These are phyloP conservation scores for Graphiopsis chlorocephala DNA, from an alignment of 2,329 filamentous ascomycete species.

Conservation along the genomic window DNA sequence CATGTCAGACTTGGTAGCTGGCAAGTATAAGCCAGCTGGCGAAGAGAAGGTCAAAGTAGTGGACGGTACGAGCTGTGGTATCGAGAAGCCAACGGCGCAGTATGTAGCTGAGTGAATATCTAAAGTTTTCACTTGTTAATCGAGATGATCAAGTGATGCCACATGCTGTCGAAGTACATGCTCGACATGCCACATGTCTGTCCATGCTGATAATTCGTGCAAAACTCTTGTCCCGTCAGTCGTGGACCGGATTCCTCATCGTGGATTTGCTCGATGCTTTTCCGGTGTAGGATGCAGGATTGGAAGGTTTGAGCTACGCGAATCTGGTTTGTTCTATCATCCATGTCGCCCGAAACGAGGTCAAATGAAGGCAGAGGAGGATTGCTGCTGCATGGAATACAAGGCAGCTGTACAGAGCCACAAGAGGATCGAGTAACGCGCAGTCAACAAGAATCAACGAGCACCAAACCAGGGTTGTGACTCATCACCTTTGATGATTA, in stretches of 20 bases:
- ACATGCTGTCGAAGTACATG: background rate
- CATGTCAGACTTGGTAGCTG: conserved; percentile 26
- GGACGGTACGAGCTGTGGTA: conserved; percentile 27
- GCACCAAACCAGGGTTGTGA: background rate
- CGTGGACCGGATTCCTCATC: background rate
- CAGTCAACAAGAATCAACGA: background rate
- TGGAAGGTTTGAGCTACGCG: background rate
- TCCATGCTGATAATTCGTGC: background rate
- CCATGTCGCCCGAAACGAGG: background rate
- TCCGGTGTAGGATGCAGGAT: background rate
- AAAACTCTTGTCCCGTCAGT: background rate
- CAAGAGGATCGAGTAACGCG: background rate
- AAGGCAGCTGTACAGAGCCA: background rate
- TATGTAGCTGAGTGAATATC: conserved; percentile 19
- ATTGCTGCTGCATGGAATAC: background rate
- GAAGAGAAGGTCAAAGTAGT: conserved; percentile 25
- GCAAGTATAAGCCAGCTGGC: conserved; percentile 24
- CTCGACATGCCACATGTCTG: background rate
- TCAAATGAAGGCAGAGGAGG: background rate
- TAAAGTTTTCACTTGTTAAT: background rate
- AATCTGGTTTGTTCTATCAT: background rate
- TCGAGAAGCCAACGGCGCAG: conserved; percentile 20
- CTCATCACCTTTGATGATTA: background rate
- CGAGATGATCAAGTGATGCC: background rate
- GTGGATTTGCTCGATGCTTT: background rate